Base-by-base conservation (phyloP, 225 moss, liverwort and hornwort species). In the Sphagnum tenellum region DNA sequence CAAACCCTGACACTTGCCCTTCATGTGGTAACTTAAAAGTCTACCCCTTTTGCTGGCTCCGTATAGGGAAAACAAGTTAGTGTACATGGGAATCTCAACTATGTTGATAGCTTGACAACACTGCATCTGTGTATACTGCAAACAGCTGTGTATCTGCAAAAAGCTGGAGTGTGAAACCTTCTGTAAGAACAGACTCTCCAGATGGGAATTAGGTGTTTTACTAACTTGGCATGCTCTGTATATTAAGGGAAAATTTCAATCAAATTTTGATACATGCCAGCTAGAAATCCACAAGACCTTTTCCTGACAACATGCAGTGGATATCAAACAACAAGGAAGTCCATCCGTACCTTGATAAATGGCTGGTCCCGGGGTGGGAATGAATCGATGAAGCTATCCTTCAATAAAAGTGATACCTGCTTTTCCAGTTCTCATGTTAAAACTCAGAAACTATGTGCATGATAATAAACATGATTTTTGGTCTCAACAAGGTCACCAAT, bases 81-180 rank as follows among this genome's bases (percentile, higher is more conserved):
- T 74, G 70, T 87, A 87, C 83, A 83, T 68, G 48, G 44, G 47
- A 63, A 67, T 49, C 70, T 83, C 72, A 91, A 78, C 87, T 87
- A 62, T 88, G 79, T 72, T 96, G 84, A 69, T 92, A 90, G 74
- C 89, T 87, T 73, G 95, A 96, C 47, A 96, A 79, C 72, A 90
- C 85, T 53, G 92, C 85, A 63, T 96, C 95, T 59, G 92, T 85
- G 74, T 92, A 92, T 9, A 96, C 92, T 77, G 95, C 88, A 64
- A 96, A 96, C 66, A 89, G 82, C 72, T 96, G 95, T 53, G 95
- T 96, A 51, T 96, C 95, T 82, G 95, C 89, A 85, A 96, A 96
- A 78, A 89, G 81, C 95, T 96, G 92, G 46, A 9, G 29, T 29
- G 44, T 3, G 61, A 62, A 12, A 12, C 12, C 4, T 48, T 14